These are phyloP conservation scores for Vitis vinifera DNA, from an alignment of 164 flowering plant species.

Conservation along the genomic window DNA sequence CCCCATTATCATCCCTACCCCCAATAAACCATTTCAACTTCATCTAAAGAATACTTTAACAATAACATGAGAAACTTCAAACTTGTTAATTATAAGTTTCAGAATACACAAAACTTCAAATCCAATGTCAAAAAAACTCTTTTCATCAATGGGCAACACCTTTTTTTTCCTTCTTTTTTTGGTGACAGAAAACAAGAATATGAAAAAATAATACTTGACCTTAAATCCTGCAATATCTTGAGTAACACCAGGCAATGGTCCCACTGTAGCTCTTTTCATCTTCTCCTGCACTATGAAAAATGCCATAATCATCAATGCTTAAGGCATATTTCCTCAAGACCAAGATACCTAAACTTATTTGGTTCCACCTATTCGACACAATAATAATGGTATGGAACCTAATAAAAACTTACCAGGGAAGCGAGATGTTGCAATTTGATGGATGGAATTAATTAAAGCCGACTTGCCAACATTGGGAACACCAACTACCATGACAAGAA, in stretches of 20 bases:
- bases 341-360: neutral
- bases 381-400: neutral
- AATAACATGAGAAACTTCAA: too few relatives aligned
- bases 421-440: slow-evolving; percentile 72
- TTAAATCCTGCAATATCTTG: slow-evolving; percentile 98
- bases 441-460: slow-evolving; percentile 80
- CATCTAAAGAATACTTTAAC: too few relatives aligned
- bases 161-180: too few relatives aligned
- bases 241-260: slow-evolving; percentile 97
- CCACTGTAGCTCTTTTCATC: slow-evolving; percentile 84
- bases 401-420: slow-evolving; percentile 68
- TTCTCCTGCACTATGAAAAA: slow-evolving; percentile 80
- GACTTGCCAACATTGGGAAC: slow-evolving; percentile 99
- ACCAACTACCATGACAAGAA: slow-evolving; percentile 95
- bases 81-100: too few relatives aligned
- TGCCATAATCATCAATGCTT: slow-evolving; percentile 10
- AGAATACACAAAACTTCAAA: too few relatives aligned
- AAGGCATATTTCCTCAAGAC: neutral
- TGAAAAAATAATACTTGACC: slow-evolving; percentile 34
- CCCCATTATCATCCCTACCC: too few relatives aligned
- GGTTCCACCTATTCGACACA: neutral
- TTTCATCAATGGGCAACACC: too few relatives aligned
- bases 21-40: too few relatives aligned
- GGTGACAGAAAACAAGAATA: neutral
- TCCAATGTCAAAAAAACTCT: too few relatives aligned